Evolutionary conservation across 2,329 filamentous ascomycete species (phyloP), one percentile per base, ranked within the genome.

Genomic region (Xylaria sp.): DNA sequence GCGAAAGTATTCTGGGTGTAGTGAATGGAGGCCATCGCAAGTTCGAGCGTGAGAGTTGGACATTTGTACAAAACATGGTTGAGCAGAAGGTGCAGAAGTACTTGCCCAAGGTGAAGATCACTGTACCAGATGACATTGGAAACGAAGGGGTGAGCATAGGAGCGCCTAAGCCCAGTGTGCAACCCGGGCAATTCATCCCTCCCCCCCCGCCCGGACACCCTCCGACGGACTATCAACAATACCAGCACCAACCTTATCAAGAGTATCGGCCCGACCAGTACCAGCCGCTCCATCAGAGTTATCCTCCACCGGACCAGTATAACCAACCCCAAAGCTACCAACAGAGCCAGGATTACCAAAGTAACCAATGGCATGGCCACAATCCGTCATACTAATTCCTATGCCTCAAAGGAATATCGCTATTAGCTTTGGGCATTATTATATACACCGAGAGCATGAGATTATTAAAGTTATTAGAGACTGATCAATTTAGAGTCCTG

Each of bases 21-120:
- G 82, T 84, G 23, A 84, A 83, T 63, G 82, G 82, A 7, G 82
- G 82, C 0, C 82, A 84, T 58, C 81, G 82, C 74, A 83, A 81
- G 75, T 82, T 84, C 61, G 82, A 84, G 77, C 76, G 77, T 20
- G 73, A 81, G 70, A 83, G 81, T 67, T 84, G 82, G 82, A 72
- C 82, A 7, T 83, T 83, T 70, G 82, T 84, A 65, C 82, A 84
- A 71, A 78, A 76, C 12, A 83, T 80, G 65, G 82, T 84, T 20
- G 81, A 84, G 76, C 72, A 78, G 50, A 83, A 83, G 77, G 81
- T 84, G 50, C 81, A 83, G 68, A 81, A 76, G 72, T 84, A 83
- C 68, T 73, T 84, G 25, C 82, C 82, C 66, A 81, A 81, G 66
- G 82, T 84, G 2, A 81, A 80, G 70, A 84, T 84, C 67, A 73